Base-by-base conservation (phyloP, 495 filamentous ascomycete genomes). In the Neurospora sp. region DNA sequence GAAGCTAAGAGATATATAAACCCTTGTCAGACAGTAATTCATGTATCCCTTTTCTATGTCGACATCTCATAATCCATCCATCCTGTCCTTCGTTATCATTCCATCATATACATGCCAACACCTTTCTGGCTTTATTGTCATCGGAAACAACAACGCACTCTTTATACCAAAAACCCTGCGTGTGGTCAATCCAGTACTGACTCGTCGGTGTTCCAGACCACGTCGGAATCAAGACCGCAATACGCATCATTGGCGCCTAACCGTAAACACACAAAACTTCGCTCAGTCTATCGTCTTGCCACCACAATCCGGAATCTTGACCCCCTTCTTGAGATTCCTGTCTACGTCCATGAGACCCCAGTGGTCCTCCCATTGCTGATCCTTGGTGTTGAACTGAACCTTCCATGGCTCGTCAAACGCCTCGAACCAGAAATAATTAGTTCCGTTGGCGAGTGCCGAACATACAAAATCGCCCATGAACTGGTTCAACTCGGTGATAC, bases 381-480 rank as follows among this genome's bases (percentile, higher is more conserved):
- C 89, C 1, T 82, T 78, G 3, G 81, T 84, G 78, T 99, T 90
- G 80, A 88, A 96, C 35, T 75, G 73, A 35, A 91, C 82, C 82
- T 98, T 98, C 96, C 96, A 99, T 3, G 94, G 93, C 82, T 97
- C 94, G 77, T 97, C 94, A 77, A 97, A 98, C 17, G 94, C 93
- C 80, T 94, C 91, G 77, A 97, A 97, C 96, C 94, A 98, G 79
- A 97, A 98, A 79, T 97, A 99, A 48, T 94, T 89, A 0, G 94
- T 98, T 72, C 89, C 90, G 74, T 95, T 94, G 41, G 83, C 81
- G 78, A 97, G 79, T 40, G 91, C 88, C 78, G 88, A 86, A 81
- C 96, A 99, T 4, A 99, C 88, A 88, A 92, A 99, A 70, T 89
- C 88, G 7, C 88, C 82, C 92, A 99, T 91, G 78, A 97, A 94